Evolutionary conservation across 2,329 filamentous ascomycete genomes (phyloP).

Genomic region (Fusarium sublunatum): DNA sequence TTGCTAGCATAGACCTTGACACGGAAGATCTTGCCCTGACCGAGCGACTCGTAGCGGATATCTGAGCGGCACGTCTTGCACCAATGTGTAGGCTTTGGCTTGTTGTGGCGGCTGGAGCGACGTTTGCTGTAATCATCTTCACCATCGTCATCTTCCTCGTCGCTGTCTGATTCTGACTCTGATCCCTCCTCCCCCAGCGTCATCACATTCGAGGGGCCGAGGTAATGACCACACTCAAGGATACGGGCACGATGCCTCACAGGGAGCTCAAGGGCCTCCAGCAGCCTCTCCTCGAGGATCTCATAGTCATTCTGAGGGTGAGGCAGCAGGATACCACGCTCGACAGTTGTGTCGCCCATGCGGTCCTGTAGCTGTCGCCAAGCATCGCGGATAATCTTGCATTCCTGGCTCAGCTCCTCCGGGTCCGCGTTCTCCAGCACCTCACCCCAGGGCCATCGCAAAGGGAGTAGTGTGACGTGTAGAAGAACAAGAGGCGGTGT

Average conservation of each 20-base stretch:
- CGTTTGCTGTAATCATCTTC: conserved; percentile 48
- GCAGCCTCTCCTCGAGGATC: conserved; percentile 78
- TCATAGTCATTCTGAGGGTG: conserved; percentile 86
- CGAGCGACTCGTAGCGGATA: conserved; percentile 65
- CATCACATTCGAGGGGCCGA: conserved; percentile 68
- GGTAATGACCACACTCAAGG: conserved; percentile 80
- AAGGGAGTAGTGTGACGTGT: conserved; percentile 79
- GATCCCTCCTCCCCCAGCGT: conserved; percentile 51
- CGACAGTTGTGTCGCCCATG: conserved; percentile 76
- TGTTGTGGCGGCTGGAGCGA: conserved; percentile 33
- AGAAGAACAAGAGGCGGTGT: conserved; percentile 78
- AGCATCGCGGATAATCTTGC: conserved; percentile 67
- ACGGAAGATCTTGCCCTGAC: conserved; percentile 70
- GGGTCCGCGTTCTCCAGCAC: conserved; percentile 60
- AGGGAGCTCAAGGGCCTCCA: conserved; percentile 79
- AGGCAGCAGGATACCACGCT: conserved; percentile 78
- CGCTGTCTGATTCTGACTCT: conserved; percentile 56
- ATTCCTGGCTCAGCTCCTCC: conserved; percentile 57
- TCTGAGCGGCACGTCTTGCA: conserved; percentile 66
- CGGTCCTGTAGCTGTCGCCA: conserved; percentile 77
- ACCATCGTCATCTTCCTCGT: conserved; percentile 59
- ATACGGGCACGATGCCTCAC: conserved; percentile 73
- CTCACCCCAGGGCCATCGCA: conserved; percentile 72
- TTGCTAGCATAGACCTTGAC: conserved; percentile 95
- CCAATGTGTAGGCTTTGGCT: conserved; percentile 61